phyloP scores from a whole-genome alignment of 2,329 filamentous ascomycete species.

The Graphiopsis chlorocephala region DNA sequence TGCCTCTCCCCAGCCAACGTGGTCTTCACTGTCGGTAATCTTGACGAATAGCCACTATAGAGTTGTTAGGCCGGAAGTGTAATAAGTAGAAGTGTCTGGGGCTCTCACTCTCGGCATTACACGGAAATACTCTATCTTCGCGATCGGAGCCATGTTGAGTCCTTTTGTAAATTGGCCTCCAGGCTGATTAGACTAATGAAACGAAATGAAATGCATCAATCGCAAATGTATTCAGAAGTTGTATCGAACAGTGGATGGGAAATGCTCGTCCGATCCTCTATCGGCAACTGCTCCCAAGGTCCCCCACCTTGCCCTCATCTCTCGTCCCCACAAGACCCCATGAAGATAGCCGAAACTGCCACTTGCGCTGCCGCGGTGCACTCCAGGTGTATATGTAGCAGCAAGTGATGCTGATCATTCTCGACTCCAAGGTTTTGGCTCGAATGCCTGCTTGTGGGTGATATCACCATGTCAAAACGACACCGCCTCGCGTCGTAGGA shows the following conservation, averaged over 20 bases:
- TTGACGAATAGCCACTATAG: constrained; percentile 69
- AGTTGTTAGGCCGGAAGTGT: not conserved
- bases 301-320: not conserved
- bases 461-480: not conserved
- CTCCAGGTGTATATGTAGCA: not conserved
- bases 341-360: not conserved
- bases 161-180: not conserved
- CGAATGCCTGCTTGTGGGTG: not conserved
- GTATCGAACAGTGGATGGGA: not conserved
- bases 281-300: not conserved
- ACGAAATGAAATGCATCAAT: not conserved
- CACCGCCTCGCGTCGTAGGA: not conserved
- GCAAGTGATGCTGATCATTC: not conserved
- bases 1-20: constrained; percentile 69
- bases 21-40: constrained; percentile 62
- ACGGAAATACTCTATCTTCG: constrained; percentile 67
- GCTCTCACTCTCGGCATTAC: constrained; percentile 57
- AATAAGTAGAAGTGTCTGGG: not conserved
- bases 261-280: not conserved
- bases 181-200: not conserved
- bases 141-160: constrained; percentile 57
- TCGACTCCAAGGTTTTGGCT: not conserved
- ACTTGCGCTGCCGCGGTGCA: not conserved
- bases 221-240: not conserved
- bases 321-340: not conserved